A percentile compares a stretch with the other conserved stretches of the same genome.
Conservation (phyloP, 1,284 basidiomycete genomes). For the Rhodotorula sp. region DNA sequence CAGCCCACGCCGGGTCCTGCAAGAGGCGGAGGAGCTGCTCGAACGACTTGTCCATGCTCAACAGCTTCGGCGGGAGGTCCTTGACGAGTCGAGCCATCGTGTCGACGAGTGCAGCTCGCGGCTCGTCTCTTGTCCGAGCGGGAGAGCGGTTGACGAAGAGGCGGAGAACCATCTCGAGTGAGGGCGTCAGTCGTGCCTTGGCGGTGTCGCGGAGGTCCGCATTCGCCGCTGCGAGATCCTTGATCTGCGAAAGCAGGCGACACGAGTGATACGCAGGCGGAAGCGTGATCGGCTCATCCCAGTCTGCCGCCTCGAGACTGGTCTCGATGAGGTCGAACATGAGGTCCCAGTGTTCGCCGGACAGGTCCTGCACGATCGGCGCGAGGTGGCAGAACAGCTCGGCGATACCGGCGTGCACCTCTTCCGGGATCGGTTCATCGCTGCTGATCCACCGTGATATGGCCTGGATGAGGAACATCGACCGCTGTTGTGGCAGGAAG, state of each 20-base stretch:
- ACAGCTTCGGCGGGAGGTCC: conserved; percentile 59
- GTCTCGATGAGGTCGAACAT: conserved; percentile 86
- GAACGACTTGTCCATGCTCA: conserved; percentile 66
- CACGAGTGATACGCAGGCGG: conserved; percentile 68
- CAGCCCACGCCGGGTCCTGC: conserved; percentile 62
- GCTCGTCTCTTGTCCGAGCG: conserved; percentile 16
- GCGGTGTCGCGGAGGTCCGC: conserved; percentile 69
- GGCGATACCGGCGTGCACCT: conserved; percentile 73
- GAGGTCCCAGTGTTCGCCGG: conserved; percentile 87
- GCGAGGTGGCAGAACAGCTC: conserved; percentile 72
- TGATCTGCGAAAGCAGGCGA: conserved; percentile 64
- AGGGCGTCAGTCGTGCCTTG: conserved; percentile 59
- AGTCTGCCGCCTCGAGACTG: conserved; percentile 75
- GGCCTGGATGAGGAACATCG: conserved; percentile 83
- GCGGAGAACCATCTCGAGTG: conserved; percentile 62
- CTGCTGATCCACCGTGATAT: conserved; percentile 79
- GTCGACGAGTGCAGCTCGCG: conserved; percentile 28
- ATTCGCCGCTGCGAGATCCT: conserved; percentile 70
- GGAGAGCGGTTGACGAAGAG: conserved; percentile 57
- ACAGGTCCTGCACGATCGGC: conserved; percentile 82
- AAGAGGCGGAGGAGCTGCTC: conserved; percentile 73
- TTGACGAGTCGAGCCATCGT: conserved; percentile 52
- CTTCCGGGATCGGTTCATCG: conserved; percentile 64
- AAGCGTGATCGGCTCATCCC: conserved; percentile 62
- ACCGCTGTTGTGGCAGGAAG: conserved; percentile 83